Evolutionary conservation across 176 grass and related monocot species (phyloP).

Genomic region (Cocos nucifera): DNA sequence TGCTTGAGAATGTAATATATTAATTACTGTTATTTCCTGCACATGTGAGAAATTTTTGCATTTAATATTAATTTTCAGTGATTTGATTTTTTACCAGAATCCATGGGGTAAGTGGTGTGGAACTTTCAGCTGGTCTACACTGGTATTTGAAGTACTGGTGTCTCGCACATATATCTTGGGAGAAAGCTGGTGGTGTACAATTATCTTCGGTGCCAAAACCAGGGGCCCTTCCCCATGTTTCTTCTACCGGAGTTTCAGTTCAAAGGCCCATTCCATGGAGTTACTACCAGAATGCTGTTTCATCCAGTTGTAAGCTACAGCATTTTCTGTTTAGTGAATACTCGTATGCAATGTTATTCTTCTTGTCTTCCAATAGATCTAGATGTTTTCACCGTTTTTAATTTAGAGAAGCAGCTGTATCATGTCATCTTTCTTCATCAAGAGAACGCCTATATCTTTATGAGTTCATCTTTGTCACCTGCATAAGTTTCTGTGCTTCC

Average conservation of each 20-base stretch:
- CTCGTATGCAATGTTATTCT: no score
- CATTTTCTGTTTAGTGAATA: neutral
- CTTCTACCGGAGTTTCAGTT: slow-evolving; percentile 34
- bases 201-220: slow-evolving; percentile 39
- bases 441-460: no score
- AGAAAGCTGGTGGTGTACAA: slow-evolving; percentile 55
- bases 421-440: no score
- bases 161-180: slow-evolving; percentile 49
- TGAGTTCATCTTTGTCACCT: no score
- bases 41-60: no score
- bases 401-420: no score
- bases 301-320: slow-evolving; percentile 61
- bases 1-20: no score
- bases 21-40: no score
- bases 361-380: no score
- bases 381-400: no score
- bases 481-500: no score
- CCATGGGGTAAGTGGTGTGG: slow-evolving; percentile 44
- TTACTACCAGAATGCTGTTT: slow-evolving; percentile 79
- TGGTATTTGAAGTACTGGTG: slow-evolving; percentile 69
- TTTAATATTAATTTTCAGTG: no score
- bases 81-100: slow-evolving; percentile 37
- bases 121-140: slow-evolving; percentile 63
- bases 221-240: slow-evolving; percentile 49
- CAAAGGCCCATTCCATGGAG: slow-evolving; percentile 61